A percentile compares a stretch with the other conserved stretches of the same genome.
These are phyloP conservation scores for Austroboletus festivus DNA, from an alignment of 768 basidiomycete genomes.

Conservation along the genomic window DNA sequence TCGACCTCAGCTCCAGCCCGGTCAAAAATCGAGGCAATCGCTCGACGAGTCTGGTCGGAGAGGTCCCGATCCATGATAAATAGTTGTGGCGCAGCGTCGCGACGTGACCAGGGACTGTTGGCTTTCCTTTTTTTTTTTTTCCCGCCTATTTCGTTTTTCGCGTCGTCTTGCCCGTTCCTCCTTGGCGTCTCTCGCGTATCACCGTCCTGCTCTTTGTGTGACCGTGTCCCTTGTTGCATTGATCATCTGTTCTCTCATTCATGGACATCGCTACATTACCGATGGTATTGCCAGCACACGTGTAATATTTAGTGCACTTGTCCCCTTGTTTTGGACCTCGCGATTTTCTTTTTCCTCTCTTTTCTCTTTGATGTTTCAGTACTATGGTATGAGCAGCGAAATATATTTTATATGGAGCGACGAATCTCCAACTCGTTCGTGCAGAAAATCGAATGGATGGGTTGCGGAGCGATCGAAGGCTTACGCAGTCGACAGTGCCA, in stretches of 20 bases:
- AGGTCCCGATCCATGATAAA: conserved; percentile 26
- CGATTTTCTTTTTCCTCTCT: background rate
- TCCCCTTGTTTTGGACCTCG: conserved; percentile 18
- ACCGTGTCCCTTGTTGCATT: conserved; percentile 17
- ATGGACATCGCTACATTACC: conserved; percentile 26
- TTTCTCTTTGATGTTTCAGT: conserved; percentile 16
- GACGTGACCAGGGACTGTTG: conserved; percentile 5
- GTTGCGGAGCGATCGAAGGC: too few relatives aligned
- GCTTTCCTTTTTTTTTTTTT: too few relatives aligned
- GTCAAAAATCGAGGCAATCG: conserved; percentile 27
- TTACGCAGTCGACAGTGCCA: background rate
- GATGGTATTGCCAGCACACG: conserved; percentile 16
- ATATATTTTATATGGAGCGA: conserved; percentile 5
- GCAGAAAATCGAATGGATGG: too few relatives aligned
- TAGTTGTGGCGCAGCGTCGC: background rate
- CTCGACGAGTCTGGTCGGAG: conserved; percentile 30
- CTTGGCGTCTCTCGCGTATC: too few relatives aligned
- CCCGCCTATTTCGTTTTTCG: background rate
- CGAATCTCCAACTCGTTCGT: too few relatives aligned
- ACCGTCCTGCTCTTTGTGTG: conserved; percentile 1
- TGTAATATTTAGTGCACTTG: conserved; percentile 28
- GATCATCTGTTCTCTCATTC: conserved; percentile 6
- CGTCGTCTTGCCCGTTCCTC: background rate
- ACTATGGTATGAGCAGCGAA: conserved; percentile 16
- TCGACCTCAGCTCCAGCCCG: conserved; percentile 20